Base-by-base conservation (phyloP, 176 grass and related monocot species). In the Cymbopogon citratus region DNA sequence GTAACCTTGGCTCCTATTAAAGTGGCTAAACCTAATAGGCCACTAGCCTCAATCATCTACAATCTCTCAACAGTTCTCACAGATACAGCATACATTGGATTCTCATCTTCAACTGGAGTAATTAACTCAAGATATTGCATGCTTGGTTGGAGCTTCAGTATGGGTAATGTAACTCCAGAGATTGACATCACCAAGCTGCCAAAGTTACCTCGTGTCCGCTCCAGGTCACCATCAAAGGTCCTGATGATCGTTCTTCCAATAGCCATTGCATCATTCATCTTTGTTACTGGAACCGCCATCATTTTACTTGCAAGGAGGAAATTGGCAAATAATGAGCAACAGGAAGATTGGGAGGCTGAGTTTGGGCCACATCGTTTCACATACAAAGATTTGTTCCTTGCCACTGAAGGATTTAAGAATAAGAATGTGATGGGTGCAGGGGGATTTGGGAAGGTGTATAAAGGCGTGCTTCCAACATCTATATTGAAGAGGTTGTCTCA, bases 121-220 rank as follows among this genome's bases (percentile, higher is more conserved):
- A 12, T 16, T 15, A 40, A 73, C 40, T 63, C 56, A 11, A 57
- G 69, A 16, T 57, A 82, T 27, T 82, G 73, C n/a, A 14, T 82
- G 19, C 80, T 81, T 33, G 79, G 67, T 36, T 81, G 79, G 79
- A 81, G 67, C 66, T 81, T 82, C 14, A 71, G 56, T 69, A 82
- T 73, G 69, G 34, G 71, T 4, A 46, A 29, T 35, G 1, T 27
- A 31, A 69, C 68, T 82, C 80, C 54, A 73, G 12, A 48, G 39
- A 82, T 82, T 8, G 71, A 63, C 44, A 10, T 73, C 57, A 6
- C 39, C 18, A 62, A 63, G 69, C 27, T 82, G 2, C 80, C 69
- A n/a, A 82, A 63, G 5, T 40, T 82, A 63, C 80, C 80, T 46
- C 12, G 2, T 59, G 54, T 59, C 0, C 8, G 54, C 8, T 59